Evolutionary conservation across 768 basidiomycete species (phyloP).

Genomic region (Amanita exitialis): DNA sequence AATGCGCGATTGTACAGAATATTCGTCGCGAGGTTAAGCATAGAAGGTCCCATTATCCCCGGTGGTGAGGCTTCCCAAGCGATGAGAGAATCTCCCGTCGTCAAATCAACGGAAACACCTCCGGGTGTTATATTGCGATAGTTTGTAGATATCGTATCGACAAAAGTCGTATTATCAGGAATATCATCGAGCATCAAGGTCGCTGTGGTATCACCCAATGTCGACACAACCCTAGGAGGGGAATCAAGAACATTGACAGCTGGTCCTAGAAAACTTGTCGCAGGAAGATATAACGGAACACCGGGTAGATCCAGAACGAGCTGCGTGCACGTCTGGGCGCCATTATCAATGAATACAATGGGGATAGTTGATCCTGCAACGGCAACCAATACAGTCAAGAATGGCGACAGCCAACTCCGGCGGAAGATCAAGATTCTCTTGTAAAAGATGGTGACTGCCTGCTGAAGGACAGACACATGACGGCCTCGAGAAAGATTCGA

Average conservation of each 20-base stretch:
- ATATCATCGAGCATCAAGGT: conserved; percentile 29
- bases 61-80: conserved; percentile 67
- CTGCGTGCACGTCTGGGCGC: conserved; percentile 39
- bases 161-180: conserved; percentile 51
- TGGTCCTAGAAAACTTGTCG: conserved; percentile 23
- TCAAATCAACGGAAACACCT: conserved; percentile 52
- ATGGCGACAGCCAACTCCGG: conserved; percentile 59
- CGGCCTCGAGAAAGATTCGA: conserved; percentile 43
- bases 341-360: conserved; percentile 47
- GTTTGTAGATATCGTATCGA: conserved; percentile 37
- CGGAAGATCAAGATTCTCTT: conserved; percentile 58
- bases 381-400: conserved; percentile 42
- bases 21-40: conserved; percentile 64
- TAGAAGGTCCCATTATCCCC: conserved; percentile 42
- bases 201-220: conserved; percentile 32
- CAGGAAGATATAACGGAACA: conserved; percentile 47
- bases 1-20: conserved; percentile 54
- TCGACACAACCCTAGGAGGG: conserved; percentile 41
- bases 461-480: conserved; percentile 43
- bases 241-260: conserved; percentile 33
- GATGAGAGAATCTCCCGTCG: conserved; percentile 40
- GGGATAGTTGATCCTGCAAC: conserved; percentile 61
- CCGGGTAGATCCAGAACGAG: conserved; percentile 24
- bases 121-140: conserved; percentile 52
- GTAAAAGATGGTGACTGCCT: conserved; percentile 65